A percentile compares a stretch with the other conserved stretches of the same genome.
Conservation (phyloP, 805 yeast genomes). For the Suhomyces canberraensis region DNA sequence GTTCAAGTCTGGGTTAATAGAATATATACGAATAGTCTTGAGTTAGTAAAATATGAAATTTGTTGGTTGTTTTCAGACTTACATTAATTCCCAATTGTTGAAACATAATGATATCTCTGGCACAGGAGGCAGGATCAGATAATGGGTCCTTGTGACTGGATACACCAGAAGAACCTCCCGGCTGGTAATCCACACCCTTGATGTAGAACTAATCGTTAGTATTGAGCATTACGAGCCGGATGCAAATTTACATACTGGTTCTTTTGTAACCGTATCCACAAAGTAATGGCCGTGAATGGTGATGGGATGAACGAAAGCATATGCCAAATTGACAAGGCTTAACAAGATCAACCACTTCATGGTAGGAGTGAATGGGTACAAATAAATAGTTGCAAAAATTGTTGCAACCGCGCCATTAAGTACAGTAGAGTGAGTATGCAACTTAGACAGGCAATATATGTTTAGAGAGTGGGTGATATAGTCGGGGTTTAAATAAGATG, state of each 20-base stretch:
- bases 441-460: too few species aligned
- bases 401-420: too few species aligned
- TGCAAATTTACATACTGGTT: slow-evolving; percentile 51
- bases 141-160: slow-evolving; percentile 63
- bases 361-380: too few species aligned
- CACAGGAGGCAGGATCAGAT: slow-evolving; percentile 67
- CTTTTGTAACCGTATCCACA: slow-evolving; percentile 66
- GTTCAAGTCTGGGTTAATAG: slow-evolving; percentile 74
- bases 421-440: too few species aligned
- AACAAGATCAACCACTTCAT: too few species aligned
- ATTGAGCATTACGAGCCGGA: not conserved
- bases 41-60: slow-evolving; percentile 11
- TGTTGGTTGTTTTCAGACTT: slow-evolving; percentile 9
- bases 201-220: slow-evolving; percentile 55
- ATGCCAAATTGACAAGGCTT: too few species aligned
- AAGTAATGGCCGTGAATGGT: too few species aligned
- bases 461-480: too few species aligned
- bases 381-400: too few species aligned
- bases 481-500: too few species aligned
- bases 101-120: slow-evolving; percentile 76
- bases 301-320: too few species aligned
- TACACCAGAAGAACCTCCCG: slow-evolving; percentile 87
- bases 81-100: slow-evolving; percentile 81
- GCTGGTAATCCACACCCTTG: slow-evolving; percentile 92
- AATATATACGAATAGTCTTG: slow-evolving; percentile 77